phyloP scores from a whole-genome alignment of 306 rosid genomes.

The Dryas alaskensis region DNA sequence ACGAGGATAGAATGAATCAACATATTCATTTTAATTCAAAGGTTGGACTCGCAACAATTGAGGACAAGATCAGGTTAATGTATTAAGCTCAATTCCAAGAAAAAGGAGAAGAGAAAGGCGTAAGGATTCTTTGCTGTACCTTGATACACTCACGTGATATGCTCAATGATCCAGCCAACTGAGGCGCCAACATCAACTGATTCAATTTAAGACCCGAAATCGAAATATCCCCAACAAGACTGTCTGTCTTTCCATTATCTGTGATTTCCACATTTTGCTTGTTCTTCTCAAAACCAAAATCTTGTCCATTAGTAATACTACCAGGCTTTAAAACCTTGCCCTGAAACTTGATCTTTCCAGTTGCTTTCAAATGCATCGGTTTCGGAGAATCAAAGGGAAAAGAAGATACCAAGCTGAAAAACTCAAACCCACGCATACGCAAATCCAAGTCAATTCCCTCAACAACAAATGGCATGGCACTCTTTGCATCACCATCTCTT shows the following conservation, averaged over 20 bases:
- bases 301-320: constrained; percentile 38
- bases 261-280: constrained; percentile 31
- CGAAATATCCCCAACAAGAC: constrained; percentile 73
- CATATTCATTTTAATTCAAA: neutral
- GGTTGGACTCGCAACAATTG: neutral
- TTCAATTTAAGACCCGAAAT: constrained; percentile 86
- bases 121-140: constrained; percentile 39
- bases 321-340: constrained; percentile 67
- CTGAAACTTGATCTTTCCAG: constrained; percentile 82
- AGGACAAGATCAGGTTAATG: neutral
- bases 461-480: constrained; percentile 49
- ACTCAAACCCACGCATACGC: constrained; percentile 84
- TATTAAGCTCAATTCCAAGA: neutral
- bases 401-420: constrained; percentile 63
- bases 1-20: neutral
- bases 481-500: constrained; percentile 40
- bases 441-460: constrained; percentile 81
- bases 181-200: constrained; percentile 90
- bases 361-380: constrained; percentile 76
- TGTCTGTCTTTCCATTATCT: constrained; percentile 40
- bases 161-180: constrained; percentile 66
- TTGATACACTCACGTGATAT: constrained; percentile 62
- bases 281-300: constrained; percentile 37
- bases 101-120: neutral
- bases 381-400: constrained; percentile 73